These are phyloP conservation scores for Leucosporidium scottii DNA, from an alignment of 768 basidiomycete species.

Conservation along the genomic window DNA sequence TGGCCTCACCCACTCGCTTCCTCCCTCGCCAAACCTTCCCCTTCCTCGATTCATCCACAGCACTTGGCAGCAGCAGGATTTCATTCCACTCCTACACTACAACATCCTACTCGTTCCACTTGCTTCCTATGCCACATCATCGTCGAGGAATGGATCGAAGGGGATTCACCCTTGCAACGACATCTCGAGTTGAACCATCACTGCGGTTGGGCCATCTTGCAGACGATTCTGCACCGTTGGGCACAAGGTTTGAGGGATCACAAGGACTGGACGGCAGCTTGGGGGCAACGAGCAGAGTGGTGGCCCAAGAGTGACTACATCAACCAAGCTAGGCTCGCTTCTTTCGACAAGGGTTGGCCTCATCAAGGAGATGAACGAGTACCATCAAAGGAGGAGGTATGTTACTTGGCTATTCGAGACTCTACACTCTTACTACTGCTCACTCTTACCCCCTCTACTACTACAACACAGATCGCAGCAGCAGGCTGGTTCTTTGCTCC, in stretches of 20 bases:
- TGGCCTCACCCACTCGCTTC: constrained; percentile 24
- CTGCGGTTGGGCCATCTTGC: constrained; percentile 8
- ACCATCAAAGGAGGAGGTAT: constrained; percentile 15
- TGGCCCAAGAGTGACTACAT: constrained; percentile 17
- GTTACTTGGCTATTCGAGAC: neutral
- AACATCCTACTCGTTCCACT: constrained; percentile 21
- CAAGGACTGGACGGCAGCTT: constrained; percentile 5
- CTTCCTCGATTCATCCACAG: constrained; percentile 22
- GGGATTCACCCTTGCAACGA: constrained; percentile 11
- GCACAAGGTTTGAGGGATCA: neutral
- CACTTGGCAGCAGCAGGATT: constrained; percentile 20
- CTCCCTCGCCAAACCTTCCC: neutral
- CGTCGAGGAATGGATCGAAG: constrained; percentile 23
- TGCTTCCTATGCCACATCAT: constrained; percentile 21
- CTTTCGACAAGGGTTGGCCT: constrained; percentile 25
- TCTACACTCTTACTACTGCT: neutral
- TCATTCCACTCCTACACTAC: constrained; percentile 14
- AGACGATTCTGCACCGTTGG: constrained; percentile 1
- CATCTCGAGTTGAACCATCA: constrained; percentile 7
- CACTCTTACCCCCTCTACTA: neutral
- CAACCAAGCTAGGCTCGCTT: constrained; percentile 8
- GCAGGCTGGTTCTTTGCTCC: constrained; percentile 24
- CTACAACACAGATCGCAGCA: constrained; percentile 13
- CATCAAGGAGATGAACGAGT: constrained; percentile 15
- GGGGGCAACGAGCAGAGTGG: constrained; percentile 8